Conservation (phyloP, 345 rosid species). For the Gossypium arboreum region DNA sequence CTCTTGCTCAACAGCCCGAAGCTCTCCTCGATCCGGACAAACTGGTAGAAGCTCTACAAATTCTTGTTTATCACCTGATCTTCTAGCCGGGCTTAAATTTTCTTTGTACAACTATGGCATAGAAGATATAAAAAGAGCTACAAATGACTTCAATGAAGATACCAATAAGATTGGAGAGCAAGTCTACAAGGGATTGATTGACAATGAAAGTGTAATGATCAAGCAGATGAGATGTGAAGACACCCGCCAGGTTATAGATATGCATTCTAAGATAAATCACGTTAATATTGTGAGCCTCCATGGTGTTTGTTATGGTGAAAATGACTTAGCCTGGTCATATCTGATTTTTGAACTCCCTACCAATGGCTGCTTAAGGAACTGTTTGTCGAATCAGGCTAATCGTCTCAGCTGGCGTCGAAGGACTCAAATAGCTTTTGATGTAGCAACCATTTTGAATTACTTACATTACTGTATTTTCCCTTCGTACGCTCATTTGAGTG, state of each 20-base stretch:
- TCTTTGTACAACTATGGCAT: conserved; percentile 34
- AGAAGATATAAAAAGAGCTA: conserved; percentile 38
- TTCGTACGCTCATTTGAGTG: conserved; percentile 35
- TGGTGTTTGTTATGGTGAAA: conserved; percentile 49
- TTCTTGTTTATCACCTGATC: conserved; percentile 55
- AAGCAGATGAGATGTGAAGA: conserved; percentile 43
- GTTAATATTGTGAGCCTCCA: conserved; percentile 40
- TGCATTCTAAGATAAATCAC: conserved; percentile 54
- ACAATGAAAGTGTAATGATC: conserved; percentile 40
- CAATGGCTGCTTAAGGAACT: conserved; percentile 49
- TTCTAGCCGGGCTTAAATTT: conserved; percentile 46
- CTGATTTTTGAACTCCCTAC: conserved; percentile 38
- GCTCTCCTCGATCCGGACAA: conserved; percentile 27
- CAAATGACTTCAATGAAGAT: conserved; percentile 35
- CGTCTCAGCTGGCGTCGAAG: conserved; percentile 34
- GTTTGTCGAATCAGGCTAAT: conserved; percentile 26
- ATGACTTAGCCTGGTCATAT: conserved; percentile 32
- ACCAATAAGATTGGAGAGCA: conserved; percentile 31
- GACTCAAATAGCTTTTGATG: conserved; percentile 46
- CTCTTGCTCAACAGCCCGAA: conserved; percentile 30
- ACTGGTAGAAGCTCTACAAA: conserved; percentile 32
- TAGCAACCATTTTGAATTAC: conserved; percentile 46
- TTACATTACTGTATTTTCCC: conserved; percentile 51
- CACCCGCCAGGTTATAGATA: conserved; percentile 35
- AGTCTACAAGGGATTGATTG: conserved; percentile 33